phyloP scores from a whole-genome alignment of 805 yeast genomes.

The Ogataea naganishii region DNA sequence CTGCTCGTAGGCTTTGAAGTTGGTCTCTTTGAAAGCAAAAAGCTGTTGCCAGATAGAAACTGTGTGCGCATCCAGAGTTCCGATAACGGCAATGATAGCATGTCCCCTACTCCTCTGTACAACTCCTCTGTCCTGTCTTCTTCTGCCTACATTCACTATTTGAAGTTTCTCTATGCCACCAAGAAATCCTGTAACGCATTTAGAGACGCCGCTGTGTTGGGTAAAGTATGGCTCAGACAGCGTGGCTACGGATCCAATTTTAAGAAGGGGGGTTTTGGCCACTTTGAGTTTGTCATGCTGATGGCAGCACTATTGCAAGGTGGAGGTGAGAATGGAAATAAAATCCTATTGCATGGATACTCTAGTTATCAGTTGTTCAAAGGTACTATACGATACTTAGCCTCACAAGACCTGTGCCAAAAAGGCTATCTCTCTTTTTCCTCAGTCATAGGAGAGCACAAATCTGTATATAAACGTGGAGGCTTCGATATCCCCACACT shows the following conservation, averaged over 20 bases:
- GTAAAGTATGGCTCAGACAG: constrained; percentile 85
- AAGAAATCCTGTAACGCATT: constrained; percentile 74
- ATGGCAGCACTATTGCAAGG: constrained; percentile 80
- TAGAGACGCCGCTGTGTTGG: constrained; percentile 79
- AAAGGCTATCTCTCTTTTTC: constrained; percentile 62
- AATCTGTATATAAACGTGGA: constrained; percentile 36
- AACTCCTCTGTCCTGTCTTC: constrained; percentile 73
- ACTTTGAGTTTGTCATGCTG: constrained; percentile 76
- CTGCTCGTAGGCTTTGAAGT: constrained; percentile 66
- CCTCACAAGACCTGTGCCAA: constrained; percentile 62
- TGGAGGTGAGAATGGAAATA: constrained; percentile 69
- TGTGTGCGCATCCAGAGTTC: constrained; percentile 59
- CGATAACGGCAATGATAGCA: constrained; percentile 24
- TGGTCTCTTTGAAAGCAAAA: constrained; percentile 63
- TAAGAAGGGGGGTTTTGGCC: constrained; percentile 76
- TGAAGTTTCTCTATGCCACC: constrained; percentile 67
- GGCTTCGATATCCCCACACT: constrained; percentile 72
- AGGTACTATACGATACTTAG: constrained; percentile 75
- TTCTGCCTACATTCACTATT: constrained; percentile 56
- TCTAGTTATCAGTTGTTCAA: constrained; percentile 91
- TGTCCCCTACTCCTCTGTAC: constrained; percentile 80
- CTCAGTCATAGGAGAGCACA: constrained; percentile 39
- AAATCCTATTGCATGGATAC: constrained; percentile 75
- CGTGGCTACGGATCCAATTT: constrained; percentile 66
- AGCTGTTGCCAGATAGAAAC: constrained; percentile 72